Percentiles rank a stretch among this genome's conserved stretches.
Conservation (phyloP, 805 yeast species). For the Kregervanrija delftensis region DNA sequence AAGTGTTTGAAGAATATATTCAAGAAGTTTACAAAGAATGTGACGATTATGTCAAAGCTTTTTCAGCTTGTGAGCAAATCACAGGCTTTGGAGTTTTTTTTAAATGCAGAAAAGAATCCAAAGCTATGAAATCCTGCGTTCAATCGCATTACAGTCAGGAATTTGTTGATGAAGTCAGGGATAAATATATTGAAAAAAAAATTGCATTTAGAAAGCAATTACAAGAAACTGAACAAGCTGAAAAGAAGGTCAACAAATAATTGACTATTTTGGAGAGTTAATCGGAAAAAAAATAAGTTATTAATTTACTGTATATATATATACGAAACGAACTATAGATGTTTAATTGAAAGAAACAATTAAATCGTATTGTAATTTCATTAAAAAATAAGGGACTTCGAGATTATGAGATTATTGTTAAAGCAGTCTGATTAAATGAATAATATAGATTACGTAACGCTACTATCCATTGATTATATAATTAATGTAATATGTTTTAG, state of each 20-base stretch:
- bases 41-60: conserved; percentile 60
- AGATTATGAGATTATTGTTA: not conserved
- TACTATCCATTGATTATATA: no score
- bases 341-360: no score
- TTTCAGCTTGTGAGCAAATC: conserved; percentile 58
- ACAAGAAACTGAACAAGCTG: conserved; percentile 5
- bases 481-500: no score
- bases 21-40: conserved; percentile 58
- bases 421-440: no score
- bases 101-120: conserved; percentile 53
- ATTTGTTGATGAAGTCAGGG: conserved; percentile 65
- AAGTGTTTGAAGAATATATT: conserved; percentile 66
- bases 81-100: conserved; percentile 62
- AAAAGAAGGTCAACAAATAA: conserved; percentile 3
- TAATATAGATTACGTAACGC: no score
- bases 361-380: not conserved
- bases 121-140: conserved; percentile 59
- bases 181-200: conserved; percentile 55
- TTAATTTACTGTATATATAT: not conserved
- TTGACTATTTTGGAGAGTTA: not conserved
- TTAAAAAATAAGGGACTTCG: not conserved
- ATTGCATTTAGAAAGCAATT: conserved; percentile 25
- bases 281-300: not conserved
- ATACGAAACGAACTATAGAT: not conserved
- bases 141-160: conserved; percentile 51